Evolutionary conservation across 2,329 filamentous ascomycete species (phyloP), one percentile per base, ranked within the genome.

Genomic region (Colletotrichum sp.): DNA sequence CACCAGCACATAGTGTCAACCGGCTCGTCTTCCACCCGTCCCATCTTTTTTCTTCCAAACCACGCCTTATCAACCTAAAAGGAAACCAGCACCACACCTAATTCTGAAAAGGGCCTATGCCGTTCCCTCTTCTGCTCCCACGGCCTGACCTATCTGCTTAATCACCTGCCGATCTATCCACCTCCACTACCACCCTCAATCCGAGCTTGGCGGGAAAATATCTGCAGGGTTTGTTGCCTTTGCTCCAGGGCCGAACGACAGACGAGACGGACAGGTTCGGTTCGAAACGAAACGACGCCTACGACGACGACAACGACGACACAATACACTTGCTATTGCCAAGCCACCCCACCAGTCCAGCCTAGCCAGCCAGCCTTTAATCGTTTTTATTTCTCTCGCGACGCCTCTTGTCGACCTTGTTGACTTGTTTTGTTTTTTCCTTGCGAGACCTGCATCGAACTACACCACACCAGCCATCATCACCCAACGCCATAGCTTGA

Each of bases 11-110:
- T 52, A 52, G 44, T 24, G 26, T 66, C 28, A 39, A 63, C 68
- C 73, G 70, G 73, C 64, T 69, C 34, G 44, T 60, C 64, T 64
- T 36, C 49, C 34, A 59, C 34, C 74, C 70, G 70, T 74, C 74
- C 74, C 65, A 74, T 68, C 74, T 65, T 57, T 49, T 30, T 16
- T 52, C 44, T 52, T 52, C 44, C 12, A 21, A 52, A 52, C 44
- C 49, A 21, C 63, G 32, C 73, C 70, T 73, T 64, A 26, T 59
- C 59, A 59, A 76, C 74, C 74, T 69, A 69, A 60, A 60, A 52
- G 44, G 44, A 63, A 55, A 63, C 28, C 59, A 39, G 30, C 28
- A 34, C 32, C 59, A 21, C 28, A 63, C 70, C 62, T 63, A 70
- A 52, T 49, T 62, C 36, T 63, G 36, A 70, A 44, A n/a, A 63